Evolutionary conservation across 495 filamentous ascomycete species (phyloP).

Genomic region (Beverwykella pulmonaria): DNA sequence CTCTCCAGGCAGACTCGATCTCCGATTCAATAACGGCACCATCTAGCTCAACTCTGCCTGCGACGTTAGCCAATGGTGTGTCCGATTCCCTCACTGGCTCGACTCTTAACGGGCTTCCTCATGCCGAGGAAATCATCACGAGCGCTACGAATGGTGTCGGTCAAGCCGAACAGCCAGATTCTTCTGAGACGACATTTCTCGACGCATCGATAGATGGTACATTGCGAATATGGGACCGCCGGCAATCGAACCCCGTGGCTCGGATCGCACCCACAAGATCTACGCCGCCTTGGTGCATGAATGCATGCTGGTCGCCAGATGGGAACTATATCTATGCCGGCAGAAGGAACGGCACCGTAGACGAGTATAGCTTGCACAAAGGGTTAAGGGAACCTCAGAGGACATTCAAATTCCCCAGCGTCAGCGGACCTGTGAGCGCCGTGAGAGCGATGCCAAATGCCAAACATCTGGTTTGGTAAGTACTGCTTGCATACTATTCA

Average conservation of each 20-base stretch:
- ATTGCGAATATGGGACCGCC: constrained; percentile 88
- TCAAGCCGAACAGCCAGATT: constrained; percentile 42
- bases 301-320: constrained; percentile 94
- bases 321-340: constrained; percentile 96
- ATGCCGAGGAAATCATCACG: constrained; percentile 49
- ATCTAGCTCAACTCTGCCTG: constrained; percentile 1
- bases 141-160: constrained; percentile 25
- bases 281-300: constrained; percentile 96
- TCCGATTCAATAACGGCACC: constrained; percentile 17
- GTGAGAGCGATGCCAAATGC: constrained; percentile 91
- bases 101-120: constrained; percentile 54
- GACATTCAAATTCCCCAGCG: constrained; percentile 86
- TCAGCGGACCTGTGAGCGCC: constrained; percentile 84
- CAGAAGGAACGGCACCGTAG: constrained; percentile 88
- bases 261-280: constrained; percentile 69
- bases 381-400: constrained; percentile 73
- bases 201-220: constrained; percentile 86
- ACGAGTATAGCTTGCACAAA: constrained; percentile 89
- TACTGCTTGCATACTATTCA: constrained; percentile 5
- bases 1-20: constrained; percentile 19
- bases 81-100: constrained; percentile 15
- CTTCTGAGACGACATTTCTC: constrained; percentile 74
- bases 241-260: constrained; percentile 74
- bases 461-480: constrained; percentile 84
- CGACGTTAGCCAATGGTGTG: constrained; percentile 17